Evolutionary conservation across 2,329 filamentous ascomycete genomes (phyloP).

Genomic region (Pseudogymnoascus verrucosus): DNA sequence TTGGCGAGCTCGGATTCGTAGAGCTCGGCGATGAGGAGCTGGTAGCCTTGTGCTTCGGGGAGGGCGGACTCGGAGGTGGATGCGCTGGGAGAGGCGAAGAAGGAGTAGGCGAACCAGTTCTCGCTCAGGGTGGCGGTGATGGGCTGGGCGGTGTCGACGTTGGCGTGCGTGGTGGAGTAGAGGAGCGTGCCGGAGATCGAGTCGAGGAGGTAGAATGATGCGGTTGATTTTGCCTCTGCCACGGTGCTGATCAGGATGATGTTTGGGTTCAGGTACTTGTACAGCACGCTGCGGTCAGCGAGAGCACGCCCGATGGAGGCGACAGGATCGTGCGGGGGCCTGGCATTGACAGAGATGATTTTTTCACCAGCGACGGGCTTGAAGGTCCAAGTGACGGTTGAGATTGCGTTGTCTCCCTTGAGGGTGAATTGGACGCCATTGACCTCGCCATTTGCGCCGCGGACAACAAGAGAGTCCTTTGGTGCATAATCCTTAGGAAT

Average conservation of each 20-base stretch:
- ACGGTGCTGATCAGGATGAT: constrained; percentile 66
- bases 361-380: constrained; percentile 55
- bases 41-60: constrained; percentile 69
- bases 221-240: constrained; percentile 47
- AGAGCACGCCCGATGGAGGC: constrained; percentile 93
- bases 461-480: constrained; percentile 47
- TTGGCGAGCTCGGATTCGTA: constrained; percentile 81
- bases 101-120: constrained; percentile 91
- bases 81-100: constrained; percentile 55
- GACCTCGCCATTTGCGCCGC: constrained; percentile 40
- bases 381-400: constrained; percentile 64
- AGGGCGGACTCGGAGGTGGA: constrained; percentile 44
- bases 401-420: constrained; percentile 34
- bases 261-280: constrained; percentile 95
- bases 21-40: constrained; percentile 77
- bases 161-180: constrained; percentile 59
- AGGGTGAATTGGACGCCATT: constrained; percentile 47
- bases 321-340: constrained; percentile 72
- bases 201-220: constrained; percentile 75
- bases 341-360: constrained; percentile 59
- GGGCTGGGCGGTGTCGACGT: constrained; percentile 65
- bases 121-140: constrained; percentile 77
- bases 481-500: constrained; percentile 40
- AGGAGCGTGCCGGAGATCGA: constrained; percentile 77
- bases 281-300: constrained; percentile 83